Conservation (phyloP, 1,139 yeast genomes). For the Blastobotrys apis region DNA sequence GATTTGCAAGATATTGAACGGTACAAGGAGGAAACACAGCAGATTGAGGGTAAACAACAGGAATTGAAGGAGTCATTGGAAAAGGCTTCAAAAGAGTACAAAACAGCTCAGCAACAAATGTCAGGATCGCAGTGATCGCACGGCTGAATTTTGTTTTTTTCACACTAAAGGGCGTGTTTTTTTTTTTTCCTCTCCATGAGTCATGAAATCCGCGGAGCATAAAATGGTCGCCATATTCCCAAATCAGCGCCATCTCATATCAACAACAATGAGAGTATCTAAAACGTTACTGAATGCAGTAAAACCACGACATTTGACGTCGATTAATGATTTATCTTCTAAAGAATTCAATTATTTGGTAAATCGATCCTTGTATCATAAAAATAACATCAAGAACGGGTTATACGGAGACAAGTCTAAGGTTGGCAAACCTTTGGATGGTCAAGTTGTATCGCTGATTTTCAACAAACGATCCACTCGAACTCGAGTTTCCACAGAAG, state of each 20-base stretch:
- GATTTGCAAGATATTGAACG: constrained; percentile 10
- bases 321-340: constrained; percentile 69
- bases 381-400: constrained; percentile 31
- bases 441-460: constrained; percentile 76
- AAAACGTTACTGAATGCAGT: constrained; percentile 11
- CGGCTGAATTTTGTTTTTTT: constrained; percentile 3
- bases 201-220: not conserved
- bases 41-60: constrained; percentile 15
- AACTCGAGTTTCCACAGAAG: constrained; percentile 91
- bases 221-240: not conserved
- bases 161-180: not conserved
- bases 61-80: constrained; percentile 16
- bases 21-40: constrained; percentile 13
- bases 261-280: constrained; percentile 10
- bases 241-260: not conserved
- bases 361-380: constrained; percentile 35
- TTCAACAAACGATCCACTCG: constrained; percentile 92
- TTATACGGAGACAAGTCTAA: constrained; percentile 29
- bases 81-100: constrained; percentile 13
- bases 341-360: constrained; percentile 67
- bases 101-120: not conserved
- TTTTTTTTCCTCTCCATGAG: not conserved
- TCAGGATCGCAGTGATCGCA: not conserved
- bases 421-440: constrained; percentile 47
- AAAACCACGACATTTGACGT: constrained; percentile 62